A percentile compares a stretch with the other conserved stretches of the same genome.
phyloP scores from a whole-genome alignment of 192 early-diverging fungal genomes.

The Kickxella alabastrina region DNA sequence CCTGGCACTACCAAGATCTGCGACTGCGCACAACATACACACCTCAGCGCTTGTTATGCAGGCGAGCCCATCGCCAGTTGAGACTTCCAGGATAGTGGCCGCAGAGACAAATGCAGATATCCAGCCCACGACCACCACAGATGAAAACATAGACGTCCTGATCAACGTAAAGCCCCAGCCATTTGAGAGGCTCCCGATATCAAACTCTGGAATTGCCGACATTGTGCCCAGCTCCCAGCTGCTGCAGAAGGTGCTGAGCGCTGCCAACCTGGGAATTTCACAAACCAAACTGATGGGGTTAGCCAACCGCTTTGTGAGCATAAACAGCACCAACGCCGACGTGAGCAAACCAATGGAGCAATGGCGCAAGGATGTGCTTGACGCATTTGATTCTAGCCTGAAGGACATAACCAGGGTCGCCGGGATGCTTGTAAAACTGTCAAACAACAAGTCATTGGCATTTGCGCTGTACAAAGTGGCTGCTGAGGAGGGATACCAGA shows the following conservation, averaged over 20 bases:
- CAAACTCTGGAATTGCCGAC: conserved; percentile 3
- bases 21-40: too few species aligned
- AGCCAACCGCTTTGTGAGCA: conserved; percentile 8
- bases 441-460: conserved; percentile 19
- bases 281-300: conserved; percentile 9
- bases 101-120: too few species aligned
- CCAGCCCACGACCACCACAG: too few species aligned
- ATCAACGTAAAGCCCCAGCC: conserved; percentile 7
- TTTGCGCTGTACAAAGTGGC: conserved; percentile 38
- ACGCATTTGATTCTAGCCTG: conserved; percentile 9
- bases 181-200: conserved; percentile 9
- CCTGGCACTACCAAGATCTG: too few species aligned
- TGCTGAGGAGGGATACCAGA: conserved; percentile 31
- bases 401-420: conserved; percentile 18
- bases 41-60: too few species aligned
- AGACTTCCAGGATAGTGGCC: too few species aligned
- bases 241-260: conserved; percentile 9
- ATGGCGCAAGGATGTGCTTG: conserved; percentile 24
- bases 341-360: conserved; percentile 11
- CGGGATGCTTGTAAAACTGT: conserved; percentile 7
- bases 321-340: conserved; percentile 2
- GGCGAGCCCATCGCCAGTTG: too few species aligned
- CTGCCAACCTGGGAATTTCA: conserved; percentile 2
- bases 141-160: too few species aligned
- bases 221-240: conserved; percentile 5